Percentiles rank a stretch among this genome's conserved stretches.
phyloP scores from a whole-genome alignment of 768 basidiomycete species.

The Amanita muscaria region DNA sequence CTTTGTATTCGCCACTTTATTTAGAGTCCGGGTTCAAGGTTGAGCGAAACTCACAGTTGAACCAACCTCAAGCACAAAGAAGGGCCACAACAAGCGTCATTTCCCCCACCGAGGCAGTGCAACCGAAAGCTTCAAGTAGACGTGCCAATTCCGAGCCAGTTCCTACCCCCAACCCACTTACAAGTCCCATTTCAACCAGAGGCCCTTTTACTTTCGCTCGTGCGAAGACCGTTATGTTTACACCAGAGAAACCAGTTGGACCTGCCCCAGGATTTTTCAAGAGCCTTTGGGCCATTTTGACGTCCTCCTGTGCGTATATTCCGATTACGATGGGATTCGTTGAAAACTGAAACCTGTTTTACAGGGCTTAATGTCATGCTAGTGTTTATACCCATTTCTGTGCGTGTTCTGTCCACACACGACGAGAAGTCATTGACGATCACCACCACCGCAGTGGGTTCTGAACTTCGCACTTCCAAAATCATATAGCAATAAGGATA shows the following conservation, averaged over 20 bases:
- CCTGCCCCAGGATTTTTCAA: background rate
- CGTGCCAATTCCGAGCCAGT: background rate
- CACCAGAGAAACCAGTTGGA: slow-evolving; percentile 1
- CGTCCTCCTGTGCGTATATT: slow-evolving; percentile 7
- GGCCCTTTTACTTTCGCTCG: slow-evolving; percentile 1
- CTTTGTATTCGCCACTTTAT: background rate
- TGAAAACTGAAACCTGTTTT: background rate
- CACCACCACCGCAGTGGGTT: slow-evolving; percentile 46
- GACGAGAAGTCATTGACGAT: background rate
- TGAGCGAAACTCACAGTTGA: background rate
- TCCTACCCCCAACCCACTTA: no score
- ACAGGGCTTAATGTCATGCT: slow-evolving; percentile 54
- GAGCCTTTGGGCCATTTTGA: slow-evolving; percentile 1
- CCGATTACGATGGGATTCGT: background rate
- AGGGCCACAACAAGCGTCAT: background rate
- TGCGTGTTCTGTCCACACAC: background rate
- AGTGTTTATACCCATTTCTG: slow-evolving; percentile 4
- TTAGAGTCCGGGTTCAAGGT: no score
- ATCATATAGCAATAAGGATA: slow-evolving; percentile 32
- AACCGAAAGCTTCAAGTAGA: background rate
- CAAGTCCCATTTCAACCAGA: no score
- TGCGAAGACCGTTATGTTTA: background rate
- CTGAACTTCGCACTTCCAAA: slow-evolving; percentile 49
- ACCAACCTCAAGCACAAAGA: background rate
- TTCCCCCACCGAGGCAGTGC: background rate